These are phyloP conservation scores for Aureobasidium sp. DNA, from an alignment of 2,329 filamentous ascomycete species.

Conservation along the genomic window DNA sequence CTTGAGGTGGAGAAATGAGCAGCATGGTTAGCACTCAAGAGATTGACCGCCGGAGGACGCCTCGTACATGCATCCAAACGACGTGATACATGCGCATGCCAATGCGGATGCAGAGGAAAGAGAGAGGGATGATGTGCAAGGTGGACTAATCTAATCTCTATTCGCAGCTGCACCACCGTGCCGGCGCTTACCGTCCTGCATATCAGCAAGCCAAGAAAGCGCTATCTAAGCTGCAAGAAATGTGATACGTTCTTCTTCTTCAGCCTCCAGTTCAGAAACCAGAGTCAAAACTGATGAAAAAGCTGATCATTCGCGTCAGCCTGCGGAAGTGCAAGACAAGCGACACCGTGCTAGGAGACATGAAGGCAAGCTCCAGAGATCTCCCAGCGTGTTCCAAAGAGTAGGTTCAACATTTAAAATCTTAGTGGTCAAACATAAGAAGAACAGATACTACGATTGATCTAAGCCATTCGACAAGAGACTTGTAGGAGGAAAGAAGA, in stretches of 20 bases:
- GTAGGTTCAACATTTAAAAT: neutral
- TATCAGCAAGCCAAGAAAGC: neutral
- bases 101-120: neutral
- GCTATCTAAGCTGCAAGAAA: neutral
- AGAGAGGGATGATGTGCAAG: neutral
- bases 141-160: neutral
- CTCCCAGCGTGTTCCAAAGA: conserved; percentile 4
- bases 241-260: conserved; percentile 7
- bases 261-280: conserved; percentile 2
- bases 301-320: conserved; percentile 1
- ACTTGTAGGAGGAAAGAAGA: neutral
- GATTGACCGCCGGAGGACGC: neutral
- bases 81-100: neutral
- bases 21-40: neutral
- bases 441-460: conserved; percentile 11
- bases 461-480: neutral
- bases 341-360: conserved; percentile 7
- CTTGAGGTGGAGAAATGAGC: neutral
- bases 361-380: neutral
- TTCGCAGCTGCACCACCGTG: neutral
- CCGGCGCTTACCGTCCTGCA: conserved; percentile 7
- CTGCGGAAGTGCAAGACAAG: conserved; percentile 7
- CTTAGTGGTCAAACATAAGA: conserved; percentile 11
- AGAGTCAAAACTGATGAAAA: conserved; percentile 10
- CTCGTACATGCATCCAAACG: neutral